Conservation (phyloP, 805 yeast species). For the Hanseniaspora mollemarum region DNA sequence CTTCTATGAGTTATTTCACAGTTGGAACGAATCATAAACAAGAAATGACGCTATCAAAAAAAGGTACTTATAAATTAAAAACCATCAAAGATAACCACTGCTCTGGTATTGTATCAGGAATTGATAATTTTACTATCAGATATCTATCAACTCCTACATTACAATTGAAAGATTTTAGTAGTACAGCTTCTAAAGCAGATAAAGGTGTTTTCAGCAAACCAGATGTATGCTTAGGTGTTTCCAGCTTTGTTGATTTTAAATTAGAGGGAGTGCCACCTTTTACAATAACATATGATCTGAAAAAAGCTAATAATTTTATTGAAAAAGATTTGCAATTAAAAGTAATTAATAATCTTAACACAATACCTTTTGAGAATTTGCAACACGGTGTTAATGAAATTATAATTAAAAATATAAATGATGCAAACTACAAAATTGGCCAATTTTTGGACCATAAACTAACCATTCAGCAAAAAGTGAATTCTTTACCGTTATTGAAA, state of each 20-base stretch:
- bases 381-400: slow-evolving; percentile 53
- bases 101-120: slow-evolving; percentile 35
- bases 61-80: slow-evolving; percentile 40
- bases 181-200: slow-evolving; percentile 20
- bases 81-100: slow-evolving; percentile 43
- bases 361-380: slow-evolving; percentile 36
- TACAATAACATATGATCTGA: slow-evolving; percentile 52
- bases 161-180: not conserved
- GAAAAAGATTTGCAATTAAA: slow-evolving; percentile 32
- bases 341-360: slow-evolving; percentile 42
- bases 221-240: slow-evolving; percentile 40
- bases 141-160: slow-evolving; percentile 40
- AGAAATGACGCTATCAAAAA: slow-evolving; percentile 30
- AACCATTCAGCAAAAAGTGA: slow-evolving; percentile 41
- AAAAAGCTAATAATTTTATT: slow-evolving; percentile 43
- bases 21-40: slow-evolving; percentile 28
- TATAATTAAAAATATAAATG: slow-evolving; percentile 50
- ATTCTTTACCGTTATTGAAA: slow-evolving; percentile 48
- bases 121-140: slow-evolving; percentile 31
- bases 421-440: slow-evolving; percentile 44
- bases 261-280: slow-evolving; percentile 57
- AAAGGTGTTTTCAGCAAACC: slow-evolving; percentile 26
- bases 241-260: slow-evolving; percentile 39
- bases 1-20: slow-evolving; percentile 19
- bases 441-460: slow-evolving; percentile 29